Evolutionary conservation across 345 rosid species (phyloP).

Genomic region (Boechera stricta): DNA sequence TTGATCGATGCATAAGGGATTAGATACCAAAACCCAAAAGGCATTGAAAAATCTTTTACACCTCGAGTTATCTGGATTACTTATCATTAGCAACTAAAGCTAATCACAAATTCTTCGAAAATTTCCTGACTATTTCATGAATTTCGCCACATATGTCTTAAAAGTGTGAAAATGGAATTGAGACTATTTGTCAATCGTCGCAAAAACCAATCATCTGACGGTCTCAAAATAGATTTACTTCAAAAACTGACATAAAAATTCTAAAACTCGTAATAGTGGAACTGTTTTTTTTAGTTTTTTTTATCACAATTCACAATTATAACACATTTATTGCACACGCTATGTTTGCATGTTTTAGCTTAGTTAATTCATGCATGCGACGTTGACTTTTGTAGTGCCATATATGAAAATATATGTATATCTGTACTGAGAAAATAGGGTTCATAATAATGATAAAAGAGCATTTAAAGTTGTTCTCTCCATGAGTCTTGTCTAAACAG

Average conservation of each 20-base stretch:
- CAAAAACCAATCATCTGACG: background rate
- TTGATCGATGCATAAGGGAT: background rate
- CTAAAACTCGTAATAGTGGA: background rate
- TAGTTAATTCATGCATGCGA: slow-evolving; percentile 35
- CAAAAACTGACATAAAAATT: background rate
- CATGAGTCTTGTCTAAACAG: slow-evolving; percentile 50
- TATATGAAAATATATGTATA: background rate
- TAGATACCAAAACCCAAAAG: background rate
- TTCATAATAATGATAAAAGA: slow-evolving; percentile 4
- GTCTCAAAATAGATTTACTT: background rate
- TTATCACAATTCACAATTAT: background rate
- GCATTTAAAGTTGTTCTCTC: slow-evolving; percentile 44
- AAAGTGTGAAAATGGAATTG: background rate
- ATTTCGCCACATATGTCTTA: too few relatives aligned
- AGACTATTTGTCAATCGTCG: background rate
- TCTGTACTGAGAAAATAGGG: slow-evolving; percentile 7
- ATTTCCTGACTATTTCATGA: too few relatives aligned
- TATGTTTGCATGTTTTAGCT: slow-evolving; percentile 18
- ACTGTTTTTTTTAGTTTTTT: background rate
- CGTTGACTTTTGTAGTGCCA: slow-evolving; percentile 29
- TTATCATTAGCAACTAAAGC: background rate
- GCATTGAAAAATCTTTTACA: background rate
- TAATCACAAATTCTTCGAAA: background rate
- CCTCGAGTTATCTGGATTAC: background rate
- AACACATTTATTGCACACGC: slow-evolving; percentile 7